These are phyloP conservation scores for Blastobotrys malaysiensis DNA, from an alignment of 1,139 yeast genomes.

Conservation along the genomic window DNA sequence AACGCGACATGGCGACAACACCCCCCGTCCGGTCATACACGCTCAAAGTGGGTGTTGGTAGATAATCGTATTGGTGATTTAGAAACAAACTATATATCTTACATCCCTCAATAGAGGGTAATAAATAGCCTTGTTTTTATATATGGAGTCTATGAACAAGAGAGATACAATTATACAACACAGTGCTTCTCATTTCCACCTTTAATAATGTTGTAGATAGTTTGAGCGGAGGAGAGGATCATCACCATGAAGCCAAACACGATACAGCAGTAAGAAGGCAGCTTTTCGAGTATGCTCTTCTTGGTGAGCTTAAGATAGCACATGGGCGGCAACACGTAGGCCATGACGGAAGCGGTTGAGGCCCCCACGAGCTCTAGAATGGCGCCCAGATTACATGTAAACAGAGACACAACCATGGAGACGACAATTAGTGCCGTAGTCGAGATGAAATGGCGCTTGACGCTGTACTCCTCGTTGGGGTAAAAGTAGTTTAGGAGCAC, in stretches of 20 bases:
- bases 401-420: constrained; percentile 70
- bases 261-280: constrained; percentile 59
- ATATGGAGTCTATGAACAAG: not conserved
- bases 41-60: too few relatives aligned
- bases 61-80: too few relatives aligned
- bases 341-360: constrained; percentile 87
- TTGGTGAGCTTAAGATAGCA: constrained; percentile 67
- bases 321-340: constrained; percentile 84
- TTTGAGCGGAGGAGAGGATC: constrained; percentile 72
- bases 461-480: constrained; percentile 25
- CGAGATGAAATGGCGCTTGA: constrained; percentile 48
- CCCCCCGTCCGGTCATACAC: too few relatives aligned
- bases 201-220: constrained; percentile 50
- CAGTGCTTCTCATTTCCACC: constrained; percentile 43
- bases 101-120: not conserved
- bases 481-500: constrained; percentile 63
- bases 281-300: constrained; percentile 41
- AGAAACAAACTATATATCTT: too few relatives aligned
- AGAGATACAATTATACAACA: constrained; percentile 22
- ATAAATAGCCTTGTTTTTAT: not conserved
- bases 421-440: constrained; percentile 62
- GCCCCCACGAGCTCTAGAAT: constrained; percentile 88
- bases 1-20: not conserved
- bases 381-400: constrained; percentile 86
- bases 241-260: constrained; percentile 70